phyloP scores from a whole-genome alignment of 2,329 filamentous ascomycete species.

The Fusarium napiforme region DNA sequence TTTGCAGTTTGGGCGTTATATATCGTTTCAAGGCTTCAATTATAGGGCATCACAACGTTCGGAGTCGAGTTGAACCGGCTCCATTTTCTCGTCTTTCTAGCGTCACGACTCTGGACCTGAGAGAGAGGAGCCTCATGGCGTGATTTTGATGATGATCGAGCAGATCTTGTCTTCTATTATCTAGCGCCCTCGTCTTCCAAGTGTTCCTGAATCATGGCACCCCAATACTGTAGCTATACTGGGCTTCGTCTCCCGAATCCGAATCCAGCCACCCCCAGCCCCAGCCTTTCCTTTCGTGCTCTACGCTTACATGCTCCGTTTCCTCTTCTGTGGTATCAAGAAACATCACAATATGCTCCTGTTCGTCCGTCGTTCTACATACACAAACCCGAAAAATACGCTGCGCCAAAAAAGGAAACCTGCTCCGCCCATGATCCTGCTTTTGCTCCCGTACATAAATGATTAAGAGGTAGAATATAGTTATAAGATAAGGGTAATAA shows the following conservation, averaged over 20 bases:
- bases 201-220: conserved; percentile 22
- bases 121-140: conserved; percentile 34
- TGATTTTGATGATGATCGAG: conserved; percentile 36
- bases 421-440: conserved; percentile 22
- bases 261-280: background rate
- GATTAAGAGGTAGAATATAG: conserved; percentile 30
- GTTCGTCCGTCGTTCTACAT: conserved; percentile 24
- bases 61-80: conserved; percentile 12
- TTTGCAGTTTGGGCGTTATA: conserved; percentile 29
- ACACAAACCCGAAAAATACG: conserved; percentile 35
- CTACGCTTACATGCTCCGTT: conserved; percentile 1
- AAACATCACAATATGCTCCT: conserved; percentile 11
- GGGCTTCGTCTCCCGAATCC: background rate
- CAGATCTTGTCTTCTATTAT: conserved; percentile 36
- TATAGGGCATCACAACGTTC: conserved; percentile 25
- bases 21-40: conserved; percentile 31
- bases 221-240: conserved; percentile 1
- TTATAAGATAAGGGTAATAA: conserved; percentile 33
- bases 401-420: conserved; percentile 34
- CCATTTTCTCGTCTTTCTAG: conserved; percentile 27
- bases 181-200: conserved; percentile 32
- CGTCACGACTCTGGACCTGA: conserved; percentile 21
- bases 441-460: conserved; percentile 29
- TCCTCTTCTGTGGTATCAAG: conserved; percentile 6
- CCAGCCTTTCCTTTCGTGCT: conserved; percentile 11